These are phyloP conservation scores for Fusarium palustre DNA, from an alignment of 2,329 filamentous ascomycete genomes.

Conservation along the genomic window DNA sequence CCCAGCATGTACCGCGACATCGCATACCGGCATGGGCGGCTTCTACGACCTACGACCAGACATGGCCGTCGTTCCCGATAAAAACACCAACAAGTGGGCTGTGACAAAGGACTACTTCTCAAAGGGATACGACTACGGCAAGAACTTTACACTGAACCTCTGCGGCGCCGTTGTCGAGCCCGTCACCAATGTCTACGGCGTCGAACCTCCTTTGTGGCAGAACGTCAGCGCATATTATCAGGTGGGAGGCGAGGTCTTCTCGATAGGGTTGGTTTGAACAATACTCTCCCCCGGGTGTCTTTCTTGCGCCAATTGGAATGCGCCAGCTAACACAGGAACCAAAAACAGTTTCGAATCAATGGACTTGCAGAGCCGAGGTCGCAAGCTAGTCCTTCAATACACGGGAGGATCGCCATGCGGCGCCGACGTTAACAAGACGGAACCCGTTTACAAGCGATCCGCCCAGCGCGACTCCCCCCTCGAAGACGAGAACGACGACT, in stretches of 20 bases:
- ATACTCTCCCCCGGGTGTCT: background rate
- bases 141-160: slow-evolving; percentile 87
- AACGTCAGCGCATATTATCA: slow-evolving; percentile 86
- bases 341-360: slow-evolving; percentile 60
- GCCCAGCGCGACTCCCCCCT: slow-evolving; percentile 45
- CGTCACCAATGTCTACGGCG: slow-evolving; percentile 71
- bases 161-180: slow-evolving; percentile 80
- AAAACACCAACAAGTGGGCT: slow-evolving; percentile 56
- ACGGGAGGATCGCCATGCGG: slow-evolving; percentile 81
- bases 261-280: slow-evolving; percentile 72
- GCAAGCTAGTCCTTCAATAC: slow-evolving; percentile 82
- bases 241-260: slow-evolving; percentile 73
- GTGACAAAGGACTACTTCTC: slow-evolving; percentile 69
- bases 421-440: slow-evolving; percentile 55
- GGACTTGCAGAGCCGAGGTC: slow-evolving; percentile 69
- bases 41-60: slow-evolving; percentile 71
- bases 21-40: slow-evolving; percentile 65
- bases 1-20: slow-evolving; percentile 67
- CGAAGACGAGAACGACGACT: slow-evolving; percentile 44
- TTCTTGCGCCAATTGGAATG: slow-evolving; percentile 3
- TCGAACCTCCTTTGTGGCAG: slow-evolving; percentile 70
- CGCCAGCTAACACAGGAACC: slow-evolving; percentile 18
- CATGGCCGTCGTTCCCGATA: slow-evolving; percentile 58
- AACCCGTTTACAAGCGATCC: slow-evolving; percentile 43
- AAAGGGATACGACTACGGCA: slow-evolving; percentile 79